Evolutionary conservation across 306 rosid genomes (phyloP).

Genomic region (Rosa chinensis): DNA sequence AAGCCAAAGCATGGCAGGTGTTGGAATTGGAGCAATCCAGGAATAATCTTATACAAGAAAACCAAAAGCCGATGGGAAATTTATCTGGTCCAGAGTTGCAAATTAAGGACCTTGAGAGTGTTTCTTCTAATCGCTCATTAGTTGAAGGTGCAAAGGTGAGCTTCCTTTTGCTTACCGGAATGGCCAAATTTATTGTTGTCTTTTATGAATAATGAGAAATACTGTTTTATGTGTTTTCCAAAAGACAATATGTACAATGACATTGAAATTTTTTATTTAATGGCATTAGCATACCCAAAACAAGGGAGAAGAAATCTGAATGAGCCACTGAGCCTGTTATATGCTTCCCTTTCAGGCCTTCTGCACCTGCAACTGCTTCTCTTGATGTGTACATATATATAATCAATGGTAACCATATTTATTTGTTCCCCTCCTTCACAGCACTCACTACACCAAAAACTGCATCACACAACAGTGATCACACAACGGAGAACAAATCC

Average conservation of each 20-base stretch:
- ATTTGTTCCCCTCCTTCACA: background rate
- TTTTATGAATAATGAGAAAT: conserved; percentile 13
- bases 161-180: conserved; percentile 15
- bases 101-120: conserved; percentile 53
- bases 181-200: background rate
- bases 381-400: background rate
- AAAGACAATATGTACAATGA: background rate
- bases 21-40: conserved; percentile 68
- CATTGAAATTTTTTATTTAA: background rate
- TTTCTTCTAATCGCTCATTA: conserved; percentile 38
- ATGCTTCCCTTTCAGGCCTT: no score
- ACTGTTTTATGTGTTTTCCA: background rate
- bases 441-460: no score
- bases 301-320: no score
- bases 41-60: conserved; percentile 58
- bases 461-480: no score
- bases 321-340: no score
- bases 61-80: conserved; percentile 57
- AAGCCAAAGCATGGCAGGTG: conserved; percentile 92
- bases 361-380: no score
- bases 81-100: conserved; percentile 57
- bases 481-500: no score
- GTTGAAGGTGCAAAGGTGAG: conserved; percentile 60
- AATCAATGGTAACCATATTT: background rate
- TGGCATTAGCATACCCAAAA: no score